phyloP scores from a whole-genome alignment of 2,329 filamentous ascomycete genomes.

The Fusarium abutilonis region DNA sequence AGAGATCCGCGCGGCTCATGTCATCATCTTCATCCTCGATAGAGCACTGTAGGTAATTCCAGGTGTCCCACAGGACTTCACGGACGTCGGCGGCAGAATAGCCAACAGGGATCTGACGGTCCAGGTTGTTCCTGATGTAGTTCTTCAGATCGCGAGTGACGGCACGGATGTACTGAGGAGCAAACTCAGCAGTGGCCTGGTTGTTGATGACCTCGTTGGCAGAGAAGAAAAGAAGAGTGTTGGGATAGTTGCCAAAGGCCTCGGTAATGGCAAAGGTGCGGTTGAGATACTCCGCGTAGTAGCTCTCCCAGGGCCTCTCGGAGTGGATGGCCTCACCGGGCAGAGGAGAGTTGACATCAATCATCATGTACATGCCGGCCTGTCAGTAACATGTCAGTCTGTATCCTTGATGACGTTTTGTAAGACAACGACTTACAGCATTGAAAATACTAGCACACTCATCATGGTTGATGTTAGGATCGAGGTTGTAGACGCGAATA shows the following conservation, averaged over 20 bases:
- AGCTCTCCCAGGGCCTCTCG: slow-evolving; percentile 65
- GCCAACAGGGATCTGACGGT: slow-evolving; percentile 77
- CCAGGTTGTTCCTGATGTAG: slow-evolving; percentile 77
- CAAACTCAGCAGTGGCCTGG: slow-evolving; percentile 64
- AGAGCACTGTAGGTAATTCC: slow-evolving; percentile 78
- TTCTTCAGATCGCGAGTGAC: slow-evolving; percentile 83
- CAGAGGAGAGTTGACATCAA: slow-evolving; percentile 74
- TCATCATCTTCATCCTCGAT: slow-evolving; percentile 63
- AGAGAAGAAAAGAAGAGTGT: slow-evolving; percentile 78
- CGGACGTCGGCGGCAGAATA: slow-evolving; percentile 86
- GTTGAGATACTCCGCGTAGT: slow-evolving; percentile 69
- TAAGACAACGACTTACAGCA: slow-evolving; percentile 51
- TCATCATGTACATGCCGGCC: slow-evolving; percentile 74
- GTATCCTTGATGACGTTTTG: neutral
- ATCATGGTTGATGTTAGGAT: slow-evolving; percentile 73
- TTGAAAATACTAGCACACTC: slow-evolving; percentile 75
- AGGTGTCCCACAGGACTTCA: slow-evolving; percentile 75
- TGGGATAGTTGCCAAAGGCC: slow-evolving; percentile 73
- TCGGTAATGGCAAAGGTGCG: slow-evolving; percentile 74
- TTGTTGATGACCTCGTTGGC: slow-evolving; percentile 83
- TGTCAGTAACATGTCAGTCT: slow-evolving; percentile 32
- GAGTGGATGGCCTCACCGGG: slow-evolving; percentile 66
- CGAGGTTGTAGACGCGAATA: slow-evolving; percentile 75
- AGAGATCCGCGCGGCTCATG: slow-evolving; percentile 75
- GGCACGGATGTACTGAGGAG: slow-evolving; percentile 77